These are phyloP conservation scores for Artemisia argyi DNA, from an alignment of 129 eudicot species.

Conservation along the genomic window DNA sequence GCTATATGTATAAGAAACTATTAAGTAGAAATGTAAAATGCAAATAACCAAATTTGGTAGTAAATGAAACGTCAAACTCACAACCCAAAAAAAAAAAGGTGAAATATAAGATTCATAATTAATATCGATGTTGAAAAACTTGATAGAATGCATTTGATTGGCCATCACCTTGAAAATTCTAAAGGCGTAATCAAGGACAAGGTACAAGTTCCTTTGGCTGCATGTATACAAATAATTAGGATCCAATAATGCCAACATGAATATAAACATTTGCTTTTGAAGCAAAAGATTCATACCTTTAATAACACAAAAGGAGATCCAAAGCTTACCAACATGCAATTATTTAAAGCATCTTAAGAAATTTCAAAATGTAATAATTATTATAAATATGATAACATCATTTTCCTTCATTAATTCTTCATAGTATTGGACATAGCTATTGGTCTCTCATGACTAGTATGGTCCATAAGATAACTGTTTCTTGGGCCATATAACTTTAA, in stretches of 20 bases:
- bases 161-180: slow-evolving; percentile 4
- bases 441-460: neutral
- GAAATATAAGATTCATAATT: neutral
- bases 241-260: slow-evolving; percentile 31
- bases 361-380: slow-evolving; percentile 8
- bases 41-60: too few species aligned
- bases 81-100: neutral
- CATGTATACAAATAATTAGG: slow-evolving; percentile 21
- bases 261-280: slow-evolving; percentile 36
- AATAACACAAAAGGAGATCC: slow-evolving; percentile 17
- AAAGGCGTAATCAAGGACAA: slow-evolving; percentile 34
- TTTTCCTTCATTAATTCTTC: neutral
- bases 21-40: too few species aligned
- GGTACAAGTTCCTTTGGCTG: slow-evolving; percentile 31
- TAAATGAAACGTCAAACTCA: too few species aligned
- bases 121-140: too few species aligned
- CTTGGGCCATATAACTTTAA: neutral
- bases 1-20: too few species aligned
- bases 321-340: slow-evolving; percentile 24
- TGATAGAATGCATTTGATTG: slow-evolving; percentile 19
- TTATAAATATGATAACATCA: neutral
- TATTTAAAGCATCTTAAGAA: slow-evolving; percentile 4
- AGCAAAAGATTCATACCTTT: slow-evolving; percentile 27
- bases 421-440: neutral
- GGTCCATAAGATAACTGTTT: neutral